These are phyloP conservation scores for Xylariaceae sp. DNA, from an alignment of 2,329 filamentous ascomycete genomes.

Conservation along the genomic window DNA sequence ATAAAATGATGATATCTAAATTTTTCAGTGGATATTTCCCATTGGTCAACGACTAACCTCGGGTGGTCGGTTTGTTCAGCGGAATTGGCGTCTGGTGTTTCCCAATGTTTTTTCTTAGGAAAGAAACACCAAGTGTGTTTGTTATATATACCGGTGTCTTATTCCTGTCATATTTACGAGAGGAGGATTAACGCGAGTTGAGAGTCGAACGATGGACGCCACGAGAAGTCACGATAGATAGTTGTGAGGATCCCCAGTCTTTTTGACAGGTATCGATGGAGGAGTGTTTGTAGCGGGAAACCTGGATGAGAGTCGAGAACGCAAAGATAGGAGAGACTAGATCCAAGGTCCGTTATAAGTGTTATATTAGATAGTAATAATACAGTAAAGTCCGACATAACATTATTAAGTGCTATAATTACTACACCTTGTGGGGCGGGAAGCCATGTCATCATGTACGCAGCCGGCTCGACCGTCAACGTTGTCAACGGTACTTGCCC, in stretches of 20 bases:
- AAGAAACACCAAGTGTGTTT: constrained; percentile 16
- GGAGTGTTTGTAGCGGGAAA: no score
- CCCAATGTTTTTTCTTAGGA: constrained; percentile 16
- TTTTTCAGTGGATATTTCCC: background rate
- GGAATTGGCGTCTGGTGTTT: constrained; percentile 7
- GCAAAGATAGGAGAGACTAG: no score
- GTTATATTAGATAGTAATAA: background rate
- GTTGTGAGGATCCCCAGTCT: no score
- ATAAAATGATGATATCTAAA: background rate
- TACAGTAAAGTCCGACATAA: background rate
- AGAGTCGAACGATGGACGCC: background rate
- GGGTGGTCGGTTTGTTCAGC: background rate
- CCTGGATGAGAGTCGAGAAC: background rate
- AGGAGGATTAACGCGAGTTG: constrained; percentile 24
- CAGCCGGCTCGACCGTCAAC: no score
- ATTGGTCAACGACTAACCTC: background rate
- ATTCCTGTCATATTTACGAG: constrained; percentile 1
- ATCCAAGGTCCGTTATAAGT: no score
- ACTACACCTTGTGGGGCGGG: no score
- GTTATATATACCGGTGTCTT: constrained; percentile 9
- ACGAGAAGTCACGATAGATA: no score
- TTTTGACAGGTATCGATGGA: no score
- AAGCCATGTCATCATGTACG: no score
- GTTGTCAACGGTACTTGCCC: no score
- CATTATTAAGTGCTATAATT: no score